Evolutionary conservation across 177 flowering plant species (phyloP).

Genomic region (Telopea speciosissima): DNA sequence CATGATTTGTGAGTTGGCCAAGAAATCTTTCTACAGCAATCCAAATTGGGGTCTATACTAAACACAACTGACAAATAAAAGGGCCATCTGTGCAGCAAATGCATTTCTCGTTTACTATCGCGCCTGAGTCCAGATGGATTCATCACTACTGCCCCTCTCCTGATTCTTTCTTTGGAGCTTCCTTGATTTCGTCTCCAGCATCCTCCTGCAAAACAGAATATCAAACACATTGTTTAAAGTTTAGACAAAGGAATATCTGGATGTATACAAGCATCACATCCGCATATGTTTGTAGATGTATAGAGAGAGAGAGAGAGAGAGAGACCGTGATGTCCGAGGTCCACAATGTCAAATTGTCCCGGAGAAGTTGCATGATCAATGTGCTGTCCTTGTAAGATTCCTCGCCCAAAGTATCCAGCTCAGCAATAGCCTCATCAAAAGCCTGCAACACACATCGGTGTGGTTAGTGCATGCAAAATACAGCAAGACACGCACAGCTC

Average conservation of each 20-base stretch:
- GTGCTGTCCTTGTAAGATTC: slow-evolving; percentile 19
- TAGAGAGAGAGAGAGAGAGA: background rate
- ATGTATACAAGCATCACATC: too few relatives aligned
- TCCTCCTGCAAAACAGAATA: background rate
- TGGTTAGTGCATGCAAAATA: too few relatives aligned
- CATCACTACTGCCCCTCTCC: slow-evolving; percentile 7
- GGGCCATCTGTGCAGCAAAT: slow-evolving; percentile 12
- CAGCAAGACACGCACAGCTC: too few relatives aligned
- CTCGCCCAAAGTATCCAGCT: slow-evolving; percentile 14
- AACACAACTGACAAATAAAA: slow-evolving; percentile 15
- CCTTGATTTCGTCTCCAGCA: background rate
- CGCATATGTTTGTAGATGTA: background rate
- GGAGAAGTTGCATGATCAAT: slow-evolving; percentile 18
- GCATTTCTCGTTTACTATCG: background rate
- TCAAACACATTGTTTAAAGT: background rate
- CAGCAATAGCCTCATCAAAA: slow-evolving; percentile 16
- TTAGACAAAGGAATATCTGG: background rate
- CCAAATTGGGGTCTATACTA: slow-evolving; percentile 14
- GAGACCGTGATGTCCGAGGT: slow-evolving; percentile 11
- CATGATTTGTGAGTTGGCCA: slow-evolving; percentile 1
- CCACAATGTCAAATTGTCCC: slow-evolving; percentile 18
- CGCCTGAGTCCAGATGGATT: slow-evolving; percentile 4
- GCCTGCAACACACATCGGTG: slow-evolving; percentile 1
- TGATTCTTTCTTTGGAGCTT: background rate
- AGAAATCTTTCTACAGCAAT: slow-evolving; percentile 21